These are phyloP conservation scores for Kodamaea fungicola DNA, from an alignment of 1,139 yeast species.

Conservation along the genomic window DNA sequence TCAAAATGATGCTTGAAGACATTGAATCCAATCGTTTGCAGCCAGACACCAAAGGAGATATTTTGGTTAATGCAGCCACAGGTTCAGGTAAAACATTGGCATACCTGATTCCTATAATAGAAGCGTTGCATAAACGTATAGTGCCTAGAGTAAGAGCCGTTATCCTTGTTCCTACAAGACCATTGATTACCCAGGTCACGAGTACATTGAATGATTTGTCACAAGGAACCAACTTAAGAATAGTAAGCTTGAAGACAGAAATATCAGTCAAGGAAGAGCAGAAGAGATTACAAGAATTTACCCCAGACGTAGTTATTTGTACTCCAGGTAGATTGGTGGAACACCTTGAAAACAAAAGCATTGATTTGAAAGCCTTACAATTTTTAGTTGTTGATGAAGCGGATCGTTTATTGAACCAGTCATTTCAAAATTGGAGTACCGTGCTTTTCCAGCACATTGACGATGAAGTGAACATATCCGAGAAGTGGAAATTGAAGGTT, in stretches of 20 bases:
- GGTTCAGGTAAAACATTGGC: constrained; percentile 97
- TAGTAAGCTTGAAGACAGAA: constrained; percentile 57
- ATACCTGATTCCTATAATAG: constrained; percentile 79
- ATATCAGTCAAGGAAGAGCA: constrained; percentile 68
- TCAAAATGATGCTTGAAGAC: constrained; percentile 55
- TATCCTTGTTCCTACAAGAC: constrained; percentile 84
- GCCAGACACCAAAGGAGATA: constrained; percentile 66
- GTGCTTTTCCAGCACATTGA: constrained; percentile 55
- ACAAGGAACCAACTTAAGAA: constrained; percentile 61
- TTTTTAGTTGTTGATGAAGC: constrained; percentile 92
- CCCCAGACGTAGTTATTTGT: constrained; percentile 76
- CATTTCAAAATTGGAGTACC: constrained; percentile 90
- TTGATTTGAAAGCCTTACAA: constrained; percentile 49
- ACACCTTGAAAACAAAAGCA: constrained; percentile 50
- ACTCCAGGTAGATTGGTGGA: constrained; percentile 97
- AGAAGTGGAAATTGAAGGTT: constrained; percentile 27
- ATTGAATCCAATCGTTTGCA: constrained; percentile 41
- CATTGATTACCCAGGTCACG: constrained; percentile 79
- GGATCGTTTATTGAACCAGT: constrained; percentile 83
- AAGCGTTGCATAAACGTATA: constrained; percentile 55
- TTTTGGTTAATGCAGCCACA: constrained; percentile 88
- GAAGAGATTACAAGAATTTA: constrained; percentile 35
- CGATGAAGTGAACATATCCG: constrained; percentile 14
- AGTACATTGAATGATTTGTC: constrained; percentile 57
- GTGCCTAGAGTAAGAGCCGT: constrained; percentile 78